phyloP scores from a whole-genome alignment of 345 rosid genomes.

The Murraya paniculata region DNA sequence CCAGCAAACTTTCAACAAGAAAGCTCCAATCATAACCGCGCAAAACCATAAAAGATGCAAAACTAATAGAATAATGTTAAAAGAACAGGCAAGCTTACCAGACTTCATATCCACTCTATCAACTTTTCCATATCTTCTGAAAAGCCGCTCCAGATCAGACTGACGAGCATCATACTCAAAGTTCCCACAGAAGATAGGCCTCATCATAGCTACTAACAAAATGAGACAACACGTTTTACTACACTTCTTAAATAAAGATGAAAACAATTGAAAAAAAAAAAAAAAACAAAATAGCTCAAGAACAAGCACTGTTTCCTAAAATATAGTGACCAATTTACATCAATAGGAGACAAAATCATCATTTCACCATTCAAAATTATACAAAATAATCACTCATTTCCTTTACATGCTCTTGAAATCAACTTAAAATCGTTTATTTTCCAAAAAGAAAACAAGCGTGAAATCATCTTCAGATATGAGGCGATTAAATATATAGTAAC shows the following conservation, averaged over 20 bases:
- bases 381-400: background rate
- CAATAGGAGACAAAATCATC: background rate
- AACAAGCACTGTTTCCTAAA: no score
- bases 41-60: background rate
- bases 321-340: no score
- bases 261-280: background rate
- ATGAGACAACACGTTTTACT: background rate
- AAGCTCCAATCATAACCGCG: background rate
- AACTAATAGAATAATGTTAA: background rate
- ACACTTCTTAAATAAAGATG: background rate
- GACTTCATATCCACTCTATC: slow-evolving; percentile 95
- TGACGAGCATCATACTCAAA: slow-evolving; percentile 90
- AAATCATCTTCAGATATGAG: background rate
- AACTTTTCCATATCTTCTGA: slow-evolving; percentile 78
- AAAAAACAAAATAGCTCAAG: background rate
- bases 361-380: background rate
- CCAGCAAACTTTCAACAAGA: background rate
- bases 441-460: background rate
- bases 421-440: background rate
- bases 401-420: no score
- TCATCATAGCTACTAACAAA: slow-evolving; percentile 46
- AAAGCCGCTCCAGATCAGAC: slow-evolving; percentile 80
- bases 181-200: slow-evolving; percentile 90
- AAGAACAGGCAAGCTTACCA: slow-evolving; percentile 46
- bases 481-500: no score